phyloP scores from a whole-genome alignment of 2,329 filamentous ascomycete genomes.

The Exophiala viscosa region DNA sequence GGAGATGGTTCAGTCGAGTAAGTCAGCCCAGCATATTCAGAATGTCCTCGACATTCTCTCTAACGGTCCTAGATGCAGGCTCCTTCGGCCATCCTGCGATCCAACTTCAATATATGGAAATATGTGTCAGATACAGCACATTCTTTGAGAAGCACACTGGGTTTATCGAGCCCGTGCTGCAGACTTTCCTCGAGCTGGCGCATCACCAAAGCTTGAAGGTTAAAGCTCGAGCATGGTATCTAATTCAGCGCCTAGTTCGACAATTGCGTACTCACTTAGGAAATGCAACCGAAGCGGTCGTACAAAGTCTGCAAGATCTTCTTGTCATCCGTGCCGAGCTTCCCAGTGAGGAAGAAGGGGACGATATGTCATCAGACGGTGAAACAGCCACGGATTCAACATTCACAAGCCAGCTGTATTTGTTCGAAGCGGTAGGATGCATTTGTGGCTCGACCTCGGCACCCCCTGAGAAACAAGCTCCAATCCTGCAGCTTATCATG shows the following conservation, averaged over 20 bases:
- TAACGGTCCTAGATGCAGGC: slow-evolving; percentile 62
- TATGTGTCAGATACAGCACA: slow-evolving; percentile 86
- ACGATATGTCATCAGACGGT: slow-evolving; percentile 92
- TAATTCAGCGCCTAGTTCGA: slow-evolving; percentile 90
- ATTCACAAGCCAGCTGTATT: slow-evolving; percentile 85
- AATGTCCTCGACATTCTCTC: not conserved
- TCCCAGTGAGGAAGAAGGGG: slow-evolving; percentile 70
- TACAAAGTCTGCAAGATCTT: slow-evolving; percentile 83
- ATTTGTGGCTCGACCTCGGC: slow-evolving; percentile 79
- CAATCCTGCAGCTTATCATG: slow-evolving; percentile 84
- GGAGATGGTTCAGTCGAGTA: slow-evolving; percentile 83
- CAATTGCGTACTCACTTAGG: slow-evolving; percentile 79
- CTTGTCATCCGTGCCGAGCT: slow-evolving; percentile 88
- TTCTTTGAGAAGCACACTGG: slow-evolving; percentile 85
- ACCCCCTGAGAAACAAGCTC: slow-evolving; percentile 76
- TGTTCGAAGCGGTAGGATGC: slow-evolving; percentile 91
- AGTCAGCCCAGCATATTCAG: slow-evolving; percentile 5
- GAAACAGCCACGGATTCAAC: slow-evolving; percentile 85
- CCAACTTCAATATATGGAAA: slow-evolving; percentile 96
- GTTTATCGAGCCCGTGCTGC: slow-evolving; percentile 79
- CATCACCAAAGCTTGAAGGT: slow-evolving; percentile 86
- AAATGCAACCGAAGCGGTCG: slow-evolving; percentile 85
- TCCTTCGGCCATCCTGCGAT: slow-evolving; percentile 86
- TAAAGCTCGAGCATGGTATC: slow-evolving; percentile 89
- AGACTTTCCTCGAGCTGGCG: slow-evolving; percentile 85